Percentiles rank a stretch among this genome's conserved stretches.
phyloP scores from a whole-genome alignment of 2,329 filamentous ascomycete species.

The Bertia moriformis region DNA sequence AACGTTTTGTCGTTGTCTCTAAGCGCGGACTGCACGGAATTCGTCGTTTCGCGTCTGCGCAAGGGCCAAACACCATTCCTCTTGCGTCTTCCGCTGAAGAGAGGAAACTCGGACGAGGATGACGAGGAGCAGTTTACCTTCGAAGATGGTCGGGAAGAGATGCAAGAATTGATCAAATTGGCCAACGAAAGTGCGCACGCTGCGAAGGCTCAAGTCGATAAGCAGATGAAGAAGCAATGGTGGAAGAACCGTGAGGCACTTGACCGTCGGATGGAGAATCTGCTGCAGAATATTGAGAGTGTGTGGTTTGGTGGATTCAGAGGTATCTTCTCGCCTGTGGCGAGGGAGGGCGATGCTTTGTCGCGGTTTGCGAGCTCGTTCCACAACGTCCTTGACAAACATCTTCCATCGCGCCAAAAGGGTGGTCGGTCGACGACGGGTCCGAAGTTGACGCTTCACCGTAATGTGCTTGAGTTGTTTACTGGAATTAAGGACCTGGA shows the following conservation, averaged over 20 bases:
- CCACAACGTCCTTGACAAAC: constrained; percentile 45
- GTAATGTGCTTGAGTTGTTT: constrained; percentile 53
- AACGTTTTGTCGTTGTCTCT: constrained; percentile 42
- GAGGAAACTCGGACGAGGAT: constrained; percentile 46
- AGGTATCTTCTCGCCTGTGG: constrained; percentile 49
- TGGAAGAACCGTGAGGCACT: constrained; percentile 53
- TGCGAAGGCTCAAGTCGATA: constrained; percentile 31
- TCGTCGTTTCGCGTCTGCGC: constrained; percentile 40
- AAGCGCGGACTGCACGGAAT: constrained; percentile 37
- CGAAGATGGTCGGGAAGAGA: constrained; percentile 42
- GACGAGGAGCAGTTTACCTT: constrained; percentile 55
- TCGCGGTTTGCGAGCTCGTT: constrained; percentile 46
- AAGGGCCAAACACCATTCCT: constrained; percentile 42
- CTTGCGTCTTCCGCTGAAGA: constrained; percentile 47
- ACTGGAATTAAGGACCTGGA: constrained; percentile 48
- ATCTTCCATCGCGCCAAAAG: constrained; percentile 50
- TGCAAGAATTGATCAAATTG: constrained; percentile 48
- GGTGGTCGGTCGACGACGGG: constrained; percentile 21
- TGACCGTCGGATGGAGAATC: constrained; percentile 46
- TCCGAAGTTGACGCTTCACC: constrained; percentile 31
- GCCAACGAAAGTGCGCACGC: constrained; percentile 55
- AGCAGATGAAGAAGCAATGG: constrained; percentile 49
- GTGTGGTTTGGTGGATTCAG: constrained; percentile 63
- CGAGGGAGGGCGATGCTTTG: constrained; percentile 32
- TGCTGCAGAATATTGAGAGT: constrained; percentile 56